These are phyloP conservation scores for Tulasnella calospora DNA, from an alignment of 768 basidiomycete genomes.

Conservation along the genomic window DNA sequence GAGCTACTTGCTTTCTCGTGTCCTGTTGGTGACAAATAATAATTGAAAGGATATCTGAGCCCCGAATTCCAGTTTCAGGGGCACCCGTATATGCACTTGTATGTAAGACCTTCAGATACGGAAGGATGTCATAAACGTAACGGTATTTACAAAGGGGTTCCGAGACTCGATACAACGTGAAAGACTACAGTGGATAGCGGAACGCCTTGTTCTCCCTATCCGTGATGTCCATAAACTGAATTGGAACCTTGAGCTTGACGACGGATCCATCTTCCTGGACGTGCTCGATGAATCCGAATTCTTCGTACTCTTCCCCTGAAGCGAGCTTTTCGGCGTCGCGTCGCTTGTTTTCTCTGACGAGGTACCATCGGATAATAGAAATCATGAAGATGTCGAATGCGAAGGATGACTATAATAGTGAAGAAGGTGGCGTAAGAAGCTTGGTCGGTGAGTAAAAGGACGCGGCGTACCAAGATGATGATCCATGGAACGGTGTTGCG, in stretches of 20 bases:
- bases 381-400: slow-evolving; percentile 20
- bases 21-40: too few species aligned
- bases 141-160: too few species aligned
- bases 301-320: slow-evolving; percentile 12
- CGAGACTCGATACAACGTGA: too few species aligned
- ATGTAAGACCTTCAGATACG: too few species aligned
- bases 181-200: slow-evolving; percentile 18
- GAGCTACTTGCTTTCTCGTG: too few species aligned
- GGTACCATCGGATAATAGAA: slow-evolving; percentile 21
- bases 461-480: slow-evolving; percentile 12
- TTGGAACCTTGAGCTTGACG: slow-evolving; percentile 23
- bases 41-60: too few species aligned
- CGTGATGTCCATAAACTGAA: slow-evolving; percentile 22
- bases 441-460: not conserved
- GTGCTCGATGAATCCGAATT: slow-evolving; percentile 23
- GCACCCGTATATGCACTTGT: too few species aligned
- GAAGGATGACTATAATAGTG: not conserved
- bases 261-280: slow-evolving; percentile 16
- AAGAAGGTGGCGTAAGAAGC: not conserved
- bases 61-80: too few species aligned
- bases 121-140: too few species aligned
- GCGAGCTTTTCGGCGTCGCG: slow-evolving; percentile 25
- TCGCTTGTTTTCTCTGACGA: slow-evolving; percentile 28
- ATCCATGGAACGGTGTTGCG: slow-evolving; percentile 25
- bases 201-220: slow-evolving; percentile 18